Percentiles rank a stretch among this genome's conserved stretches.
phyloP scores from a whole-genome alignment of 2,329 filamentous ascomycete genomes.

The Pseudophaeomoniella oleicola region DNA sequence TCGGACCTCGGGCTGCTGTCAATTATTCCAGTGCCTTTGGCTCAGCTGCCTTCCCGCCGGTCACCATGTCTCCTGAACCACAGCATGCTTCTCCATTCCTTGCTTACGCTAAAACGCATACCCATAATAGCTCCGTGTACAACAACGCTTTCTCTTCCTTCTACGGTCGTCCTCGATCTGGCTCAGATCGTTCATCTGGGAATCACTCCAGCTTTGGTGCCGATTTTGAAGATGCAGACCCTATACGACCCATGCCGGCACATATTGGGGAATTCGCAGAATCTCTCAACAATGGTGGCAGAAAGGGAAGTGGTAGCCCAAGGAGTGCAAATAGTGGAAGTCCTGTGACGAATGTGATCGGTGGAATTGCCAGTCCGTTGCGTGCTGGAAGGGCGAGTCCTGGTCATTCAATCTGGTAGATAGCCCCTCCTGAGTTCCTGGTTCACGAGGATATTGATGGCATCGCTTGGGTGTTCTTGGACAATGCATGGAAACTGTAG shows the following conservation, averaged over 20 bases:
- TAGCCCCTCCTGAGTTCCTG: too few species aligned
- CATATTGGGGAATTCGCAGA: slow-evolving; percentile 4
- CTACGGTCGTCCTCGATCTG: slow-evolving; percentile 12
- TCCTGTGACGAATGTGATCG: slow-evolving; percentile 10
- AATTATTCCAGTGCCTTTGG: not conserved
- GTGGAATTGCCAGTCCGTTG: slow-evolving; percentile 9
- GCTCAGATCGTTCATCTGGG: slow-evolving; percentile 12
- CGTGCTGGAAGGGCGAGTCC: slow-evolving; percentile 3
- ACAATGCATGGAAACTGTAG: too few species aligned
- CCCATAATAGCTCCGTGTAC: not conserved
- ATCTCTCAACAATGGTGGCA: not conserved
- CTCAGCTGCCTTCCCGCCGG: slow-evolving; percentile 1
- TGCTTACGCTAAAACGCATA: slow-evolving; percentile 11
- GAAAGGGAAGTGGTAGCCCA: slow-evolving; percentile 13
- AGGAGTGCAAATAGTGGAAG: slow-evolving; percentile 12
- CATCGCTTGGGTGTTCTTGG: too few species aligned
- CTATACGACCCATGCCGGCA: slow-evolving; percentile 10
- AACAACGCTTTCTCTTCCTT: slow-evolving; percentile 5
- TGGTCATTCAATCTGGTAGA: slow-evolving; percentile 1
- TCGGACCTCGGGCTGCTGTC: slow-evolving; percentile 13
- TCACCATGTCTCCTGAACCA: slow-evolving; percentile 8
- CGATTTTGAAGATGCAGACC: slow-evolving; percentile 14
- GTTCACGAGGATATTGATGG: too few species aligned
- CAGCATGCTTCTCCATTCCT: slow-evolving; percentile 11
- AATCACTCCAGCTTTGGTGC: slow-evolving; percentile 11